phyloP scores from a whole-genome alignment of 495 filamentous ascomycete genomes.

The Lasiosphaeria ovina region DNA sequence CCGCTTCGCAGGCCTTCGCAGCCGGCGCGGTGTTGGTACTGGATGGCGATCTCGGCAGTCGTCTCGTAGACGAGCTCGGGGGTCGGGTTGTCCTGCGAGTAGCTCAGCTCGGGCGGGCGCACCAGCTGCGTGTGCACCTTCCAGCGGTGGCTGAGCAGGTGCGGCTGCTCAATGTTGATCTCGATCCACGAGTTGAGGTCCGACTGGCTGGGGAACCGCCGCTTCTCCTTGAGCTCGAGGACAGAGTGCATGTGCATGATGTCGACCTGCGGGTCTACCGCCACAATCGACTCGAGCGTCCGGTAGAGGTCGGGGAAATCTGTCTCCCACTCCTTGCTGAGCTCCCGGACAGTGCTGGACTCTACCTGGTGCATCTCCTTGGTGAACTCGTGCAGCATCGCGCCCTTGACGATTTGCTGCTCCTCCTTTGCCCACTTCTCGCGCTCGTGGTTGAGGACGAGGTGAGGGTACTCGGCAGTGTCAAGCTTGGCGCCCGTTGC shows the following conservation, averaged over 20 bases:
- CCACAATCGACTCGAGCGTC: slow-evolving; percentile 36
- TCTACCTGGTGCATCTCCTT: slow-evolving; percentile 40
- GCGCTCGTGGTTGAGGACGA: slow-evolving; percentile 41
- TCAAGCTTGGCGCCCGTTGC: slow-evolving; percentile 35
- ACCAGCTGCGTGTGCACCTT: slow-evolving; percentile 46
- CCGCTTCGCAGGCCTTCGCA: slow-evolving; percentile 35
- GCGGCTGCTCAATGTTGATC: slow-evolving; percentile 44
- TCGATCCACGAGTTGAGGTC: slow-evolving; percentile 50
- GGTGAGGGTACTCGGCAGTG: slow-evolving; percentile 45
- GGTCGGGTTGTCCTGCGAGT: slow-evolving; percentile 27
- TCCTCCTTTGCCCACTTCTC: slow-evolving; percentile 37
- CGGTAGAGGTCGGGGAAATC: slow-evolving; percentile 44
- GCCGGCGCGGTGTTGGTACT: slow-evolving; percentile 39
- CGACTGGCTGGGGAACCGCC: slow-evolving; percentile 45
- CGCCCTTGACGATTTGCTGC: slow-evolving; percentile 31
- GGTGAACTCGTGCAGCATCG: slow-evolving; percentile 49
- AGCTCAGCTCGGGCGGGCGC: slow-evolving; percentile 47
- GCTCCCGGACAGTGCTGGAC: slow-evolving; percentile 41
- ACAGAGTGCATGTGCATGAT: slow-evolving; percentile 53
- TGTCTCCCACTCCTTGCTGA: slow-evolving; percentile 40
- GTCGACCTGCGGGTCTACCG: slow-evolving; percentile 41
- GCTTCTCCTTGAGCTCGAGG: slow-evolving; percentile 44
- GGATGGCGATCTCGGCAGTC: slow-evolving; percentile 32
- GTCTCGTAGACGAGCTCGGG: slow-evolving; percentile 32
- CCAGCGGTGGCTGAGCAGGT: slow-evolving; percentile 48